Evolutionary conservation across 495 filamentous ascomycete species (phyloP), one percentile per base, ranked within the genome.

Genomic region (Penicillium chermesinum): DNA sequence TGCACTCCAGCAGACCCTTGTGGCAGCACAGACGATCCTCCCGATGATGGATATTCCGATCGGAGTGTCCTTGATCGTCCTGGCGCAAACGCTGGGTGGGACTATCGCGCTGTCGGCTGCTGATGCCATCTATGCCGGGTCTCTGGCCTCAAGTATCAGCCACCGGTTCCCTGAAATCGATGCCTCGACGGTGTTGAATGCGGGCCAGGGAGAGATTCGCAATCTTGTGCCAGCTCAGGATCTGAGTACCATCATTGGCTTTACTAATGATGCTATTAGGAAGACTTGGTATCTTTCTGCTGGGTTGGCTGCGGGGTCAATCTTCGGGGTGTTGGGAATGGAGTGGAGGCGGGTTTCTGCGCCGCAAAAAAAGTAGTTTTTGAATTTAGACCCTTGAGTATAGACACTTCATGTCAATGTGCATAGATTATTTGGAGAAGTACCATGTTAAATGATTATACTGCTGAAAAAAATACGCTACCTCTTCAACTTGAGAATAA

Each of bases 11-110:
- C 53, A 42, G 7, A 57, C 67, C 7, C 45, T 63, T 16, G 50
- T 55, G 21, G 54, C 67, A 14, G 62, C 62, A 2, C 67, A 70
- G 30, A 63, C 53, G 15, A 56, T 59, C 12, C 50, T 68, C 8
- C 34, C 53, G 8, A 65, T 85, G 19, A 54, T 71, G 10, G 41
- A 44, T 44, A 44, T 44, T 13, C 25, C 41, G 2, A 44, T 44
- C 25, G 40, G 22, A 30, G 25, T 30, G 10, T 30, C 25, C 10
- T 10, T 30, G 5, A 30, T 30, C 10, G 25, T 30, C 10, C 25
- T 30, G 4, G 25, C 25, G 5, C 25, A 30, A 10, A 30, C 25
- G 4, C 25, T 30, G 5, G 25, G 25, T 10, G 25, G 25, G 10
- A 30, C 25, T 10, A 30, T 30, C 25, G 25, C 25, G 5, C 25